A percentile compares a stretch with the other conserved stretches of the same genome.
Evolutionary conservation across 441 rosid genomes (phyloP).

Genomic region (Brassica balearica): DNA sequence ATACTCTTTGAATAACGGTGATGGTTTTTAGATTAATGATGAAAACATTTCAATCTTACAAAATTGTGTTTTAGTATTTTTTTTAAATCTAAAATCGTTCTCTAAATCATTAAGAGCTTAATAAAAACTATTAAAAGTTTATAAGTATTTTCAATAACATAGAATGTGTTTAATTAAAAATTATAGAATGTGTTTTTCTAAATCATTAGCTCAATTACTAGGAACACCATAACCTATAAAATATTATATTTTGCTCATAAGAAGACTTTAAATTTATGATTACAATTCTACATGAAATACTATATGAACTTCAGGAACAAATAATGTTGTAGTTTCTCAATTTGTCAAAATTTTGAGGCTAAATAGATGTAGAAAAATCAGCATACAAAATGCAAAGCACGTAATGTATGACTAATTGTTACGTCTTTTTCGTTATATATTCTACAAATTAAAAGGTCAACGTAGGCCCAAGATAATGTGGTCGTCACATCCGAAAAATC

Average conservation of each 20-base stretch:
- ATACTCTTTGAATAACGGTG: too few species aligned
- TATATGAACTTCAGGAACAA: too few species aligned
- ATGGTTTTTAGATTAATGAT: background rate
- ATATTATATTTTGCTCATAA: too few species aligned
- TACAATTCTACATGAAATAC: too few species aligned
- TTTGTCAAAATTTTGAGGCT: slow-evolving; percentile 25
- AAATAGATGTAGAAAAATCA: slow-evolving; percentile 1
- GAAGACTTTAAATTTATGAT: too few species aligned
- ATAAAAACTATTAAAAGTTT: too few species aligned
- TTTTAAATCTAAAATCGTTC: background rate
- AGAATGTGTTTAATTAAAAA: too few species aligned
- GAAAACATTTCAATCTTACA: background rate
- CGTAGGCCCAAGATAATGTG: slow-evolving; percentile 27
- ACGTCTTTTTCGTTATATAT: slow-evolving; percentile 12
- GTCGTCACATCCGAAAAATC: slow-evolving; percentile 29
- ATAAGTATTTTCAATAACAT: background rate
- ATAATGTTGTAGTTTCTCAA: background rate
- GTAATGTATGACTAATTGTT: slow-evolving; percentile 15
- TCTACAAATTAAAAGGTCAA: slow-evolving; percentile 14
- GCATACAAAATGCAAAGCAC: slow-evolving; percentile 20
- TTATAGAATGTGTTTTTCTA: too few species aligned
- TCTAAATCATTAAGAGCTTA: background rate
- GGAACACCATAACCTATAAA: background rate
- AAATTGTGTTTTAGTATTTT: background rate
- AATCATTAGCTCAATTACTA: background rate